Conservation (phyloP, 495 filamentous ascomycete genomes). For the Penicillium daleae region DNA sequence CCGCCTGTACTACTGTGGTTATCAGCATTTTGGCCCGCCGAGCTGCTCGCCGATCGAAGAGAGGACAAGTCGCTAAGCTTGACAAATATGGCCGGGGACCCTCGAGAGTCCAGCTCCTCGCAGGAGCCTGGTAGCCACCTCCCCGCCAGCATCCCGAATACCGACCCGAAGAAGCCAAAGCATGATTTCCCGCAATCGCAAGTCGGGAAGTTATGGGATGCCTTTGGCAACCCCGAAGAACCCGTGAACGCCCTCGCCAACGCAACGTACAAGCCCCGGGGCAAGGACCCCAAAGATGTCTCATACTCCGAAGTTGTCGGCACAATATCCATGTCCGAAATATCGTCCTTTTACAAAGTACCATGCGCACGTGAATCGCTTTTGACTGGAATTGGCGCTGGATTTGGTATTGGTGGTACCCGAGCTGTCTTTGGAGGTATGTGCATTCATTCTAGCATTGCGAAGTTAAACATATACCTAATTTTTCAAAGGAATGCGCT, state of each 20-base stretch:
- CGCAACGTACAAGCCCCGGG: constrained; percentile 50
- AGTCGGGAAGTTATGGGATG: constrained; percentile 56
- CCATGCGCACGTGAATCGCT: constrained; percentile 85
- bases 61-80: background rate
- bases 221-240: constrained; percentile 53
- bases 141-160: constrained; percentile 25
- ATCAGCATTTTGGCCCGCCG: constrained; percentile 8
- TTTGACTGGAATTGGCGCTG: constrained; percentile 78
- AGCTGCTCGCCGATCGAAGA: constrained; percentile 7
- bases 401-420: constrained; percentile 72
- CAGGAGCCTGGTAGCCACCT: constrained; percentile 23
- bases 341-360: constrained; percentile 71
- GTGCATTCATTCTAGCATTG: constrained; percentile 10
- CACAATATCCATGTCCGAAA: constrained; percentile 68
- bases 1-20: constrained; percentile 11
- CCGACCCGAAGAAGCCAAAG: constrained; percentile 39
- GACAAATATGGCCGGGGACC: constrained; percentile 59
- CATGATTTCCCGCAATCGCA: constrained; percentile 50
- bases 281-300: constrained; percentile 47
- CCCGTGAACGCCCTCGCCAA: constrained; percentile 53
- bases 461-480: background rate
- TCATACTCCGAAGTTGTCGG: constrained; percentile 66
- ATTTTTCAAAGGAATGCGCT: constrained; percentile 41
- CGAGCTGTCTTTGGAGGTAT: constrained; percentile 76
- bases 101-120: constrained; percentile 38